Evolutionary conservation across 176 grass and related monocot species (phyloP).

Genomic region (Oryza meridionalis): DNA sequence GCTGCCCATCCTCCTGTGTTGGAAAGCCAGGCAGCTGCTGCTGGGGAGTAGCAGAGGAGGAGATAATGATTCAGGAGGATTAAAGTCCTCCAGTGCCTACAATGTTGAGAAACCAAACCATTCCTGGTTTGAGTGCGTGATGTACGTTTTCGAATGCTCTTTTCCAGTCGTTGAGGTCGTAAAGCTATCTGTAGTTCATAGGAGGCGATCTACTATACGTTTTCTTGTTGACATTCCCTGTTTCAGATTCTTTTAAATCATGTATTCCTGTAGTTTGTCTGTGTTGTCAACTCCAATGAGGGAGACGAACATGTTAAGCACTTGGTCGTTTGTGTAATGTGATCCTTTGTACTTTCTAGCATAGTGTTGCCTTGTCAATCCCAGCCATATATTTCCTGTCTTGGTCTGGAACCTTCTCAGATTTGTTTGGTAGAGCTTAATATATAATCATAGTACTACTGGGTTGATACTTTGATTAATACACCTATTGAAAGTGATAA

Average conservation of each 20-base stretch:
- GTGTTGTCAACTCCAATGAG: neutral
- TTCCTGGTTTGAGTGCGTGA: constrained; percentile 4
- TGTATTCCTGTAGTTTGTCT: neutral
- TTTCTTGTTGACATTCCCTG: neutral
- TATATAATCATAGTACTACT: neutral
- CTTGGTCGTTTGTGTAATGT: neutral
- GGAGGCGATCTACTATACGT: neutral
- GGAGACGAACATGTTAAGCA: neutral
- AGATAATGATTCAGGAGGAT: constrained; percentile 64
- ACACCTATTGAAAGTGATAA: neutral
- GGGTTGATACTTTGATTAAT: constrained; percentile 1
- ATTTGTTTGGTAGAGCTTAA: neutral
- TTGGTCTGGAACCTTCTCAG: neutral
- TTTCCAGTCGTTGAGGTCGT: neutral
- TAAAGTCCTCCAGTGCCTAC: constrained; percentile 11
- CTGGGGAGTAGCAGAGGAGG: constrained; percentile 60
- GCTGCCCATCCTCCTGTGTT: constrained; percentile 41
- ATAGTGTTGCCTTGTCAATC: neutral
- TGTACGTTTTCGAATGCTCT: neutral
- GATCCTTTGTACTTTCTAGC: neutral
- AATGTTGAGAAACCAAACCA: neutral
- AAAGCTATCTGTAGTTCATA: neutral
- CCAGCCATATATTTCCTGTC: constrained; percentile 14
- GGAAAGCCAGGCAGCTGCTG: constrained; percentile 23
- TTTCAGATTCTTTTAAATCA: neutral